Conservation (phyloP, 805 yeast species). For the Zygotorulaspora sp. region DNA sequence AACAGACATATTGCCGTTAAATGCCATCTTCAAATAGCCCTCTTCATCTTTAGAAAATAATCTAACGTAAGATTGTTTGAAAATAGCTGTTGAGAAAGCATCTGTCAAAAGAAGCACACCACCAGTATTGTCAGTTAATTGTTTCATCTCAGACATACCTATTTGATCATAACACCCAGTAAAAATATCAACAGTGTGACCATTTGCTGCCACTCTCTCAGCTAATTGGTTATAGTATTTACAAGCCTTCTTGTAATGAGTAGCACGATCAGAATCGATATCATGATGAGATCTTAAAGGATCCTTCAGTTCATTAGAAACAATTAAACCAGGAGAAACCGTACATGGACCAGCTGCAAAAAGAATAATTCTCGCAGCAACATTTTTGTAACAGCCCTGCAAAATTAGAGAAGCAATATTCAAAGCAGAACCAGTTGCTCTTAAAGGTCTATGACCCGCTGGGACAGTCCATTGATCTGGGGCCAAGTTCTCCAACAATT, state of each 20-base stretch:
- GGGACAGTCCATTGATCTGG: constrained; percentile 88
- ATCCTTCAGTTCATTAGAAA: constrained; percentile 84
- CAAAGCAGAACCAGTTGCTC: constrained; percentile 92
- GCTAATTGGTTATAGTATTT: constrained; percentile 76
- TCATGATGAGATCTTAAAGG: constrained; percentile 97
- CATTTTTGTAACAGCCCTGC: constrained; percentile 77
- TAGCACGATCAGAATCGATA: constrained; percentile 85
- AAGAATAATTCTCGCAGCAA: constrained; percentile 83
- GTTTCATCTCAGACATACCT: constrained; percentile 91
- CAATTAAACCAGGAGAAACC: constrained; percentile 90
- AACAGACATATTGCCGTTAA: constrained; percentile 83
- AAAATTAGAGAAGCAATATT: constrained; percentile 76
- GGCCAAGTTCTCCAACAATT: constrained; percentile 69
- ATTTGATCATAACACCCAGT: constrained; percentile 97
- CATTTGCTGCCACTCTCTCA: constrained; percentile 61
- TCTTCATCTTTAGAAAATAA: constrained; percentile 82
- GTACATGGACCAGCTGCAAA: constrained; percentile 97
- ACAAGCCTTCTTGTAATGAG: constrained; percentile 80
- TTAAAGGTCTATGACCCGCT: constrained; percentile 74
- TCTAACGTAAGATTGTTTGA: constrained; percentile 86
- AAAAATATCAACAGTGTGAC: constrained; percentile 82
- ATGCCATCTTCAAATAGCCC: constrained; percentile 83
- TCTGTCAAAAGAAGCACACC: constrained; percentile 85
- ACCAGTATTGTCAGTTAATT: constrained; percentile 79
- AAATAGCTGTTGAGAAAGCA: constrained; percentile 90